Base-by-base conservation (phyloP, 2,329 filamentous ascomycete species). In the Knufia fluminis region DNA sequence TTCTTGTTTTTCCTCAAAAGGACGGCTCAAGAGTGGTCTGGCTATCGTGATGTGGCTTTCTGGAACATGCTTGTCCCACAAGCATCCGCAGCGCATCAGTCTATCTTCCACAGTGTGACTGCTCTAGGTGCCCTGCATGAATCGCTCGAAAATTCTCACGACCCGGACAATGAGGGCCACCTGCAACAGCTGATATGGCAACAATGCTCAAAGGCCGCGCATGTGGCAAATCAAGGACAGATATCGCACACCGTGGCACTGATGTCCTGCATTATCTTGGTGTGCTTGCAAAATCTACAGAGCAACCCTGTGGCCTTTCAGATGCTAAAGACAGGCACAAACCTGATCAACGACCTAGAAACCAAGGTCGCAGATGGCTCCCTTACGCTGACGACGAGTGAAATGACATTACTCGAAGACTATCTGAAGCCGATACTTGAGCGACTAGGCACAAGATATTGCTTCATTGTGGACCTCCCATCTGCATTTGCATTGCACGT, bases 81-180 rank as follows among this genome's bases (percentile, higher is more conserved):
- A 43, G 59, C 60, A 10, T 61, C 57, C 26, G 60, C 62, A 35
- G 53, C 59, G 9, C 60, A 63, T 41, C 60, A 54, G 26, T 58
- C 60, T 1, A 54, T 64, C 17, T 61, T 61, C 48, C 60, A 64
- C 50, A 56, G 59, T 8, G 55, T 62, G 45, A 57, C 63, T 22
- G 61, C 61, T 7, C 47, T 63, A 7, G 62, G 62, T 10, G 58
- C 62, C 4, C 43, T 63, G 7, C 62, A 64, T 44, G 62, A 64
- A 50, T 55, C 55, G 16, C 54, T 51, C 42, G 55, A 57, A 35
- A 35, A 49, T 1, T 52, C 55, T 19, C 39, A 51, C 16, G 55
- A 55, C 28, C 52, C 51, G 9, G 48, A 52, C 35, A 52, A 55
- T 40, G 38, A 48, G 19, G 49, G 46, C 17, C 46, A 52, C 26